Evolutionary conservation across 805 yeast species (phyloP), one percentile per base, ranked within the genome.

Genomic region (Starmerella cellae): DNA sequence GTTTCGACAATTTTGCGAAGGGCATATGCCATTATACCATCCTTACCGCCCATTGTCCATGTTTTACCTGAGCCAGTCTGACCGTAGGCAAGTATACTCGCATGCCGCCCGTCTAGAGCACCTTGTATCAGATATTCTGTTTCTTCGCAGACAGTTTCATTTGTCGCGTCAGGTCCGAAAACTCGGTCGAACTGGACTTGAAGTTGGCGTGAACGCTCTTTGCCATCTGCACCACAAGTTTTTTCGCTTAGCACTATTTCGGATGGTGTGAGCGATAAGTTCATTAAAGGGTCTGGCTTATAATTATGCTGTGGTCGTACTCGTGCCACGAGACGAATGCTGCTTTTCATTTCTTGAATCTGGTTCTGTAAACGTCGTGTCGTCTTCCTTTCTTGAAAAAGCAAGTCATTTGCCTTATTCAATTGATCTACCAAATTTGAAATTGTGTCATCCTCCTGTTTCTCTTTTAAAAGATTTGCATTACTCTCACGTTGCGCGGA

Each of bases 61-160:
- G 97, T 88, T 58, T 88, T 88, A 3, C 98, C 98, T 0, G 96
- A 79, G 0, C 91, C 95, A 0, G 98, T 91, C 60, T 88, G 98
- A 1, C 98, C 98, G 59, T 91, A 88, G 0, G 97, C 94, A 64
- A 88, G 84, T 1, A 91, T 82, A 60, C 96, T 85, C 2, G 85
- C 95, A 52, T 84, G 84, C 55, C 69, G 77, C 0, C 98, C 98
- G 60, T 88, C 94, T 13, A 87, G 59, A 1, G 93, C 76, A 64
- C 72, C 83, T 58, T 84, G 95, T 2, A 88, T 76, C 19, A 88
- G 61, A 58, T 85, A 94, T 2, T 91, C 77, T 1, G 88, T 72
- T 55, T 88, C 98, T 24, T 74, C 79, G 60, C 85, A 91, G 0
- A 91, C 71, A 21, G 73, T 79, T 1, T 49, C 51, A 56, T 88